phyloP scores from a whole-genome alignment of 1,284 basidiomycete genomes.

The Cutaneotrichosporon dermatis region DNA sequence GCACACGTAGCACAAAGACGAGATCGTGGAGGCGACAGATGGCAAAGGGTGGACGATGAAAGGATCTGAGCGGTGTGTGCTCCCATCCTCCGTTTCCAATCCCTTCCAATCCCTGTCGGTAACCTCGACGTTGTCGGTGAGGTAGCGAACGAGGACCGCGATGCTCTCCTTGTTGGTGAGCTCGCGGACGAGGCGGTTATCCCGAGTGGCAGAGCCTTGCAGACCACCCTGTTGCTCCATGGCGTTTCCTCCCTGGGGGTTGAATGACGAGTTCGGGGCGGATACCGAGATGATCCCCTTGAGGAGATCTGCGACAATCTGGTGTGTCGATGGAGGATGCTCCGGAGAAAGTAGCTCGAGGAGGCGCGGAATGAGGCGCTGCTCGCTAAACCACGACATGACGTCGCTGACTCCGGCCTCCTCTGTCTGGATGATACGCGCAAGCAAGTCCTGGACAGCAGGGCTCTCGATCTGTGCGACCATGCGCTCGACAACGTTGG shows the following conservation, averaged over 20 bases:
- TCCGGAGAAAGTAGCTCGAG: conserved; percentile 78
- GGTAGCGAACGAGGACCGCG: conserved; percentile 69
- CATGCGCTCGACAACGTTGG: conserved; percentile 75
- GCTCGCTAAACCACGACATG: conserved; percentile 84
- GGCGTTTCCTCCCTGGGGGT: conserved; percentile 59
- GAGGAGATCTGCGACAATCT: conserved; percentile 83
- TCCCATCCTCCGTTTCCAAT: conserved; percentile 17
- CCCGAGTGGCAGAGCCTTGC: conserved; percentile 30
- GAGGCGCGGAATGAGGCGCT: conserved; percentile 76
- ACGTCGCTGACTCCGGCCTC: conserved; percentile 79
- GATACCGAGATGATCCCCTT: conserved; percentile 94
- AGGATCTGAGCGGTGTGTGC: conserved; percentile 29
- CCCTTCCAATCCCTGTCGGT: conserved; percentile 33
- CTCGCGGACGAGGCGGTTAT: conserved; percentile 83
- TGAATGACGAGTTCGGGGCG: conserved; percentile 62
- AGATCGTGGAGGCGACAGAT: conserved; percentile 70
- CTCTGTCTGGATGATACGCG: conserved; percentile 88
- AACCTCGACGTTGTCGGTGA: conserved; percentile 64
- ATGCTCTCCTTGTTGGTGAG: conserved; percentile 75
- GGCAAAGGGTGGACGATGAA: conserved; percentile 53
- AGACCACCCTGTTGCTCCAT: conserved; percentile 50
- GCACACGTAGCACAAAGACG: conserved; percentile 82
- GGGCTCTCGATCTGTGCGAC: conserved; percentile 83
- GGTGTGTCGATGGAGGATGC: conserved; percentile 73
- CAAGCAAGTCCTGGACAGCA: conserved; percentile 85